Base-by-base conservation (phyloP, 2,329 filamentous ascomycete genomes). In the Apiospora marii region DNA sequence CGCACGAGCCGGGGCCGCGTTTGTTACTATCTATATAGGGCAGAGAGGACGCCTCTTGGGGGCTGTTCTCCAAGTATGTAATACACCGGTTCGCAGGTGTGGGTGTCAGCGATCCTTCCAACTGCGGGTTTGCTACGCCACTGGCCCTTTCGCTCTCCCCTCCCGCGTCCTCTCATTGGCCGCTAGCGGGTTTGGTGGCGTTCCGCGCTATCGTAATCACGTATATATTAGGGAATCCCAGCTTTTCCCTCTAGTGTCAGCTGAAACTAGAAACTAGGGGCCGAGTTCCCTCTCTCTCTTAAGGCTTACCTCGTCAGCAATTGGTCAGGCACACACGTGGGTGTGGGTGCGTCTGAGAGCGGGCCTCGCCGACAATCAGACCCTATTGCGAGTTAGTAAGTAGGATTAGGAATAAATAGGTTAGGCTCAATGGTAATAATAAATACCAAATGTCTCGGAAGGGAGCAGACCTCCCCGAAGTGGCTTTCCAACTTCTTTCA, bases 121-220 rank as follows among this genome's bases (percentile, higher is more conserved):
- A 22, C 30, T 61, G 58, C 58, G 10, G 58, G 58, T 64, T 64
- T 64, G 58, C 58, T 64, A 64, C 58, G 58, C 58, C 58, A 58
- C 51, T 8, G 10, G n/a, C n/a, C 58, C 34, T 64, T 64, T n/a
- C 19, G 30, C 34, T 22, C 10, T 41, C n/a, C 58, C 30, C 10
- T 19, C 8, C 19, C 30, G 30, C 22, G 8, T 10, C 46, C 4
- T 12, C 34, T 24, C 34, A 64, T 64, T 64, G 58, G 58, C 34
- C 22, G 30, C 34, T 22, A 22, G 16, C 30, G 30, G 58, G 34
- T 4, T 64, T 64, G 34, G 34, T 64, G 58, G 58, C 58, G 58
- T 41, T 34, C 34, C 8, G 34, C 58, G 34, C 58, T 64, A 64
- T 22, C 58, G 58, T 64, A 22, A 64, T 64, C 58, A 64, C 22